phyloP scores from a whole-genome alignment of 1,284 basidiomycete species.

The Tilletia setariae region DNA sequence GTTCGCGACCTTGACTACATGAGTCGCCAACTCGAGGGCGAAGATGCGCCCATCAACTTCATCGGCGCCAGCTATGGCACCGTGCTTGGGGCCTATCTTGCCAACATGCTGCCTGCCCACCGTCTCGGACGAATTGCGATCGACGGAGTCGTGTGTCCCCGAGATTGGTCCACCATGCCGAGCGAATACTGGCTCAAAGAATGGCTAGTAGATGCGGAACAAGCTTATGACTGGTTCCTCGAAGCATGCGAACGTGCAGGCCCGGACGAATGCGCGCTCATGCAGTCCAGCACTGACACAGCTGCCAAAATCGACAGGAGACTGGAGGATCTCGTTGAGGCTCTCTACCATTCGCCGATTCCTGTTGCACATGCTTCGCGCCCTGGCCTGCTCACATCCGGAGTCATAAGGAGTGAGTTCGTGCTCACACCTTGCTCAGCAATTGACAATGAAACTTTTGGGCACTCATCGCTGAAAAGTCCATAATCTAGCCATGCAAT shows the following conservation, averaged over 20 bases:
- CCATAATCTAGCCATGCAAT: background rate
- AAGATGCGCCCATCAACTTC: background rate
- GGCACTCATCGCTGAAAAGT: no score
- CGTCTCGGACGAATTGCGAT: slow-evolving; percentile 32
- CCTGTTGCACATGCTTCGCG: slow-evolving; percentile 40
- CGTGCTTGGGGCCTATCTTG: slow-evolving; percentile 45
- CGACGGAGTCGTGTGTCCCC: slow-evolving; percentile 18
- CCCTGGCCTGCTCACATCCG: slow-evolving; percentile 55
- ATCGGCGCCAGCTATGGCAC: slow-evolving; percentile 27
- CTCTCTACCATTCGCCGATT: background rate
- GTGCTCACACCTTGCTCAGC: no score
- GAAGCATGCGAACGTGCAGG: slow-evolving; percentile 23
- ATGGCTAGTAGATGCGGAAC: slow-evolving; percentile 24
- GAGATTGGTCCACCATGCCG: slow-evolving; percentile 45
- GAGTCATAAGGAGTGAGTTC: slow-evolving; percentile 41
- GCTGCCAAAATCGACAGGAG: slow-evolving; percentile 21
- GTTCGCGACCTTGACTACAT: slow-evolving; percentile 44
- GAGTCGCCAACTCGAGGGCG: slow-evolving; percentile 1
- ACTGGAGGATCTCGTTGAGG: slow-evolving; percentile 10
- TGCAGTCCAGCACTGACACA: slow-evolving; percentile 18
- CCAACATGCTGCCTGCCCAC: slow-evolving; percentile 44
- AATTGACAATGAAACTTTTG: no score
- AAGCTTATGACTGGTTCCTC: slow-evolving; percentile 25
- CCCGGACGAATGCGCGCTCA: slow-evolving; percentile 23
- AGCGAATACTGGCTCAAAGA: slow-evolving; percentile 54